Base-by-base conservation (phyloP, 306 rosid genomes). In the Abrus precatorius region DNA sequence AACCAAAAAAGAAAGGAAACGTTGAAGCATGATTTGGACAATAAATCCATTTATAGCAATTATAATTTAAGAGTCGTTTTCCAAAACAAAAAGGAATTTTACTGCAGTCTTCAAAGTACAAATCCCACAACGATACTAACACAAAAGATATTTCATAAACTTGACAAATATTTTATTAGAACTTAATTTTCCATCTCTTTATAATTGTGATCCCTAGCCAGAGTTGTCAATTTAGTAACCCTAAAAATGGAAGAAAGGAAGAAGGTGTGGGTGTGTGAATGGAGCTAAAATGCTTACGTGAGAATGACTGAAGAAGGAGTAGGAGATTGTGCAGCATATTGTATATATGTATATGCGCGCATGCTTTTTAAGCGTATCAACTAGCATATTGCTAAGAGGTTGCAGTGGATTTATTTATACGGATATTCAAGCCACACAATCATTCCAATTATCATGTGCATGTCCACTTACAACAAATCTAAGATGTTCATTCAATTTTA, bases 361-460 rank as follows among this genome's bases (percentile, higher is more conserved):
- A 83, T 91, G 95, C 94, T 80, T 34, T 54, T 6, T 29, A 82
- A 36, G 74, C 70, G 57, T 34, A 76, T 69, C 81, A 62, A 59
- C 45, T 13, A 74, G 82, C 76, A 78, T 64, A 83, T 48, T 82
- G 81, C 9, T 5, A 4, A 52, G 74, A 53, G 59, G 55, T 5
- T 77, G 71, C 50, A 76, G 66, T 70, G 77, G 83, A 56, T 56
- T 57, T 48, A 63, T 30, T 78, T 62, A 81, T 56, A 79, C 49
- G 59, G 53, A 88, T 72, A 59, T 88, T 87, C 91, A 82, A 85
- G 70, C 80, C 84, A 12, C 72, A 33, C 80, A 83, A 90, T 88
- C 80, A 90, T 88, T 83, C 65, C 80, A 53, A 68, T 45, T 72
- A 89, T 87, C 83, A 87, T 66, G 87, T 88, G 76, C 68, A 70